Base-by-base conservation (phyloP, 805 yeast genomes). In the Ascoidea rubescens region DNA sequence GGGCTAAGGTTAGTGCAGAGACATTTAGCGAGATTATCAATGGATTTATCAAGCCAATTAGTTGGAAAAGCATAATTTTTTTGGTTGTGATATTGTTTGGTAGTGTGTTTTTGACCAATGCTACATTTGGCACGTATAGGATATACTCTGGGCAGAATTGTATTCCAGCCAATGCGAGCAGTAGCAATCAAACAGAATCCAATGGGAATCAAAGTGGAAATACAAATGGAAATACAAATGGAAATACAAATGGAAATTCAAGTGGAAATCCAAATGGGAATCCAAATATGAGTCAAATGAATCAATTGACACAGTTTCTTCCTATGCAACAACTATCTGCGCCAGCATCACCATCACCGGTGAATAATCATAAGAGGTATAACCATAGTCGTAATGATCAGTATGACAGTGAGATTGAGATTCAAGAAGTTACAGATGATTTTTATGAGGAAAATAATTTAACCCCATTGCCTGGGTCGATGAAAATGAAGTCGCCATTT, bases 11-110 rank as follows among this genome's bases (percentile, higher is more conserved):
- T 52, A 80, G 89, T 48, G 95, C 95, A 0, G 89, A 83, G 62
- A 82, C 91, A 0, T 73, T 87, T 58, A 95, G 95, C 1, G 91
- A 84, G 56, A 84, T 87, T 5, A 69, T 88, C 48, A 85, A 88
- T 65, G 80, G 89, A 1, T 87, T 87, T 59, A 67, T 86, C 28
- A 77, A 74, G 53, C 84, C 87, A 2, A 82, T 87, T 45, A 77
- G 82, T 37, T 75, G 86, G 77, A 82, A 85, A 62, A 71, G 89
- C 4, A 71, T 85, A 62, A 55, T 77, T 4, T 71, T 80, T 51
- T 58, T 80, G 14, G 54, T 71, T 4, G 48, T 74, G 1, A 58
- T 77, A 21, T 63, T 76, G 3, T 67, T 78, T 46, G 86, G 85
- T 1, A 68, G 80, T 2, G 63, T 82, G 33, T 61, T 75, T 6